phyloP scores from a whole-genome alignment of 2,329 filamentous ascomycete genomes.

The Diaporthe eres region DNA sequence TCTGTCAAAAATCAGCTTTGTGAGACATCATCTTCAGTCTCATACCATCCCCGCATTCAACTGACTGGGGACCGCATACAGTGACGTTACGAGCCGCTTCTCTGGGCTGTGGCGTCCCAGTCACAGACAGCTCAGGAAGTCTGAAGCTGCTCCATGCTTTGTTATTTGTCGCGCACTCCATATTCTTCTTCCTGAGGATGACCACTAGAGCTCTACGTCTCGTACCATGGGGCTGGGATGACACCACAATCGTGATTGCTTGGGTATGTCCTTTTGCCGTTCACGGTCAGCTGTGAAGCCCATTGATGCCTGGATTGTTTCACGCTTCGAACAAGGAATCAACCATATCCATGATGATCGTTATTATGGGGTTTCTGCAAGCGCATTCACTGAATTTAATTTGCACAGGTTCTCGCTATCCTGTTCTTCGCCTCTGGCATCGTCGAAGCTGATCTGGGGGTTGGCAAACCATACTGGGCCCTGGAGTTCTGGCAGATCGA shows the following conservation, averaged over 20 bases:
- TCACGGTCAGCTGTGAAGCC: no score
- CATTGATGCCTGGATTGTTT: background rate
- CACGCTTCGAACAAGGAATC: background rate
- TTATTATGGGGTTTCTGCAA: background rate
- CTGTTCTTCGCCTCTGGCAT: constrained; percentile 9
- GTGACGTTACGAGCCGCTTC: constrained; percentile 29
- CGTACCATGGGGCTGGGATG: constrained; percentile 51
- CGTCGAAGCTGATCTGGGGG: constrained; percentile 13
- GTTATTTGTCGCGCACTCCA: constrained; percentile 51
- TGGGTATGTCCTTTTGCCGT: constrained; percentile 40
- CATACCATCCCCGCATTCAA: no score
- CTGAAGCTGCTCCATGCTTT: constrained; percentile 11
- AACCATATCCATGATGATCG: no score
- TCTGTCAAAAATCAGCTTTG: constrained; percentile 27
- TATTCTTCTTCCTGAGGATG: constrained; percentile 56
- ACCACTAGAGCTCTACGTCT: constrained; percentile 49
- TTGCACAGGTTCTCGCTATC: background rate
- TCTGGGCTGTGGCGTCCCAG: constrained; percentile 6
- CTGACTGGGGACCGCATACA: background rate
- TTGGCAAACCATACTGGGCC: constrained; percentile 40
- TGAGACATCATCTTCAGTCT: background rate
- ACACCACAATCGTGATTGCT: constrained; percentile 51
- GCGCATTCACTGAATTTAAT: background rate
- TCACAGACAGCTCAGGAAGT: background rate
- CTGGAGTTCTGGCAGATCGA: constrained; percentile 45